Evolutionary conservation across 768 basidiomycete species (phyloP), one percentile per base, ranked within the genome.

Genomic region (Austroboletus festivus): DNA sequence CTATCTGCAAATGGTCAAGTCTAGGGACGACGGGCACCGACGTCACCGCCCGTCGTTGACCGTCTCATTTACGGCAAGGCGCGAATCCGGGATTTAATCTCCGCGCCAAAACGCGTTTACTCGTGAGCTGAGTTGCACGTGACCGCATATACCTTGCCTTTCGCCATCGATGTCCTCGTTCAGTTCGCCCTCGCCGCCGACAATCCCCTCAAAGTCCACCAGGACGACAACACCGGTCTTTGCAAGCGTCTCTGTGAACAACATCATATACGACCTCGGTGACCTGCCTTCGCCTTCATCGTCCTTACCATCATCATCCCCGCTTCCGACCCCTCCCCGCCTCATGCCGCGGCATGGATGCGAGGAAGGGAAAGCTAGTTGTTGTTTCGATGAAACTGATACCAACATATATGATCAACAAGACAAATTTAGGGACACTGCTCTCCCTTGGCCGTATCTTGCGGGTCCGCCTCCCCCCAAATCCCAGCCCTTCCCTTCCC

Each of bases 51-150:
- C 30, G 13, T 31, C n/a, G n/a, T n/a, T n/a, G n/a, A n/a, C 28
- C 28, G 5, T 35, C 15, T 8, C 15, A 5, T 12, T 39, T 59
- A 60, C 58, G 58, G 46, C 58, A 54, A 28, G 20, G 33, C 58
- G 34, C 58, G 58, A 24, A 46, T 49, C 43, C 31, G 26, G 33
- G 4, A 15, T 66, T 66, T 12, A 52, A 51, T 62, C 65, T 67
- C 65, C 65, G 65, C 60, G 16, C 48, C 42, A 68, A 67, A 68
- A 61, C 65, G 65, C 67, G 65, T 68, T 67, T 51, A 67, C 54
- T 48, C 12, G 34, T 40, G 19, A 38, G 51, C 50, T 48, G 20
- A 47, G 19, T 20, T 1, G 31, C 67, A 68, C 65, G 65, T 67
- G 65, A 67, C 55, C 51, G 50, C 60, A 67, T 67, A 63, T 45